Conservation (phyloP, 768 basidiomycete species). For the Panaeolus cyanescens region DNA sequence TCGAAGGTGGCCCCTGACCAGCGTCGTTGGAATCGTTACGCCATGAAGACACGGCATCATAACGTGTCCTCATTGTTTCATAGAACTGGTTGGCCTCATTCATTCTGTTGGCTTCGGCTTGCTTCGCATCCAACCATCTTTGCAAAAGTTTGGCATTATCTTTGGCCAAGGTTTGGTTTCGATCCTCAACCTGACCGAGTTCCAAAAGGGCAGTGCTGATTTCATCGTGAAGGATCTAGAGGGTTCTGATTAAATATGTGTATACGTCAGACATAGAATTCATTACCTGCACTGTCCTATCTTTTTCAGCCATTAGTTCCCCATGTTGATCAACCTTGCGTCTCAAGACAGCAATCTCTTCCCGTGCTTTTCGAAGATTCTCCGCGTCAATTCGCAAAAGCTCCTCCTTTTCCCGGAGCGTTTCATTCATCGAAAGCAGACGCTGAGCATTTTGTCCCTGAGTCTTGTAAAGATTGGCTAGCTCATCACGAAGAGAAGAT, state of each 20-base stretch:
- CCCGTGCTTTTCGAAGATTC: constrained; percentile 71
- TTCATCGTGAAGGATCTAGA: constrained; percentile 91
- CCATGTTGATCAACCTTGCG: constrained; percentile 82
- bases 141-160: constrained; percentile 96
- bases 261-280: constrained; percentile 5
- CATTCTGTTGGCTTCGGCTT: constrained; percentile 91
- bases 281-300: constrained; percentile 85
- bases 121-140: constrained; percentile 96
- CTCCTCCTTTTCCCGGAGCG: constrained; percentile 92
- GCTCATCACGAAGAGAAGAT: constrained; percentile 86
- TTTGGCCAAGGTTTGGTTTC: constrained; percentile 82
- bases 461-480: constrained; percentile 93
- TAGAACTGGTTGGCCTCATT: constrained; percentile 92
- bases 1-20: constrained; percentile 29
- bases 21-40: constrained; percentile 42
- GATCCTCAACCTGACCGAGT: constrained; percentile 84
- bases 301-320: constrained; percentile 87
- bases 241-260: constrained; percentile 10
- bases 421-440: constrained; percentile 92
- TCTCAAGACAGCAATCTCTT: constrained; percentile 70
- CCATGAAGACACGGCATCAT: constrained; percentile 63
- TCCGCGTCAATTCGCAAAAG: constrained; percentile 80
- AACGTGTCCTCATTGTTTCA: constrained; percentile 80
- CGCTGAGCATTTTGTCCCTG: constrained; percentile 96
- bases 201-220: constrained; percentile 91